Percentiles rank a stretch among this genome's conserved stretches.
Evolutionary conservation across 2,329 filamentous ascomycete species (phyloP).

Genomic region (Colletotrichum tropicicola): DNA sequence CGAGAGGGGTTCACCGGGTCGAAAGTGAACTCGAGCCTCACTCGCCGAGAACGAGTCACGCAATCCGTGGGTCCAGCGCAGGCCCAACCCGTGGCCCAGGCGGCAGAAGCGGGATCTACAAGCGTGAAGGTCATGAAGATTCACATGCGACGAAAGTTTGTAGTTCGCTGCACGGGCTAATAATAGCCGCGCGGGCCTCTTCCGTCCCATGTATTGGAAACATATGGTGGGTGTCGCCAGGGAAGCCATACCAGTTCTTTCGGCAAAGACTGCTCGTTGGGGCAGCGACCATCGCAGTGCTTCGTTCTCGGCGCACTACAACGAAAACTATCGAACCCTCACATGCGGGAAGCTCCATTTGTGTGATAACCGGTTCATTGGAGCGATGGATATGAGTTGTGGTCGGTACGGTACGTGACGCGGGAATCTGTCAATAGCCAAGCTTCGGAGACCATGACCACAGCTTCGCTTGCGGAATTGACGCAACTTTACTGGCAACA

Average conservation of each 20-base stretch:
- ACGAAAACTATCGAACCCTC: no score
- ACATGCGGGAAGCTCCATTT: no score
- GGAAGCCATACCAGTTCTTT: neutral
- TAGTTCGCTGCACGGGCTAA: neutral
- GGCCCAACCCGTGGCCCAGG: neutral
- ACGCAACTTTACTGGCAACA: no score
- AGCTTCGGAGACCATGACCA: no score
- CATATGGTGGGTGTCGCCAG: neutral
- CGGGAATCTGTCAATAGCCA: no score
- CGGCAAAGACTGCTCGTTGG: neutral
- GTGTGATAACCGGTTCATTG: no score
- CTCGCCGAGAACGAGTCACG: neutral
- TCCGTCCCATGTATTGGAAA: neutral
- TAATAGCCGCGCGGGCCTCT: neutral
- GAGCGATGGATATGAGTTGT: no score
- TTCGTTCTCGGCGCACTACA: no score
- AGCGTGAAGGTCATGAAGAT: neutral
- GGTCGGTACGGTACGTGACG: no score
- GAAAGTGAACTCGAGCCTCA: neutral
- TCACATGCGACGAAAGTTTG: slow-evolving; percentile 1
- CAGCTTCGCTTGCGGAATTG: no score
- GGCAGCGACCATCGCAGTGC: no score
- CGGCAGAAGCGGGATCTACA: neutral
- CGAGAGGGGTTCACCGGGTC: neutral
- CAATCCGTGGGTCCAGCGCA: neutral